A percentile compares a stretch with the other conserved stretches of the same genome.
phyloP scores from a whole-genome alignment of 2,329 filamentous ascomycete species.

The Trichoderma breve region DNA sequence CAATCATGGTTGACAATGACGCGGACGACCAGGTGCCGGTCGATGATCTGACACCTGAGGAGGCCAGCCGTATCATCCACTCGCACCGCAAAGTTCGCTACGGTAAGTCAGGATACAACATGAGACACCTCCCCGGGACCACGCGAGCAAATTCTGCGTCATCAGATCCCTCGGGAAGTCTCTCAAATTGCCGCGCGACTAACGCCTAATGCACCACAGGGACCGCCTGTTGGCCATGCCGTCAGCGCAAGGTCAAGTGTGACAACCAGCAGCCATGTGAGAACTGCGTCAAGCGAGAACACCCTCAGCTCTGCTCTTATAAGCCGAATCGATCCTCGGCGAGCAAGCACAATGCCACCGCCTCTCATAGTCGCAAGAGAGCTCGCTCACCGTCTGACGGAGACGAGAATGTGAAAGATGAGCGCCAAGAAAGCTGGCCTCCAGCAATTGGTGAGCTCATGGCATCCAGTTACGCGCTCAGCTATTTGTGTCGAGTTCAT shows the following conservation, averaged over 20 bases:
- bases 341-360: conserved; percentile 34
- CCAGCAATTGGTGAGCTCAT: conserved; percentile 39
- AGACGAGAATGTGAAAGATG: conserved; percentile 35
- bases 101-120: conserved; percentile 42
- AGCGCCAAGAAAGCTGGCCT: conserved; percentile 44
- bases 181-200: not conserved
- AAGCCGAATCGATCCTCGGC: conserved; percentile 55
- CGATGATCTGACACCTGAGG: conserved; percentile 61
- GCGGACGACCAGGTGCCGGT: conserved; percentile 45
- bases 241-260: conserved; percentile 67
- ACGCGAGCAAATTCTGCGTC: not conserved
- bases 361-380: conserved; percentile 35
- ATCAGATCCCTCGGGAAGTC: not conserved
- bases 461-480: not conserved
- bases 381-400: conserved; percentile 34
- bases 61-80: conserved; percentile 67
- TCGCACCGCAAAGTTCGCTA: conserved; percentile 68
- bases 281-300: conserved; percentile 65
- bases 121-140: not conserved
- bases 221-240: conserved; percentile 65
- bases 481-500: not conserved
- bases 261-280: conserved; percentile 68
- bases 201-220: conserved; percentile 37
- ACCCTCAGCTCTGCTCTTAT: conserved; percentile 64
- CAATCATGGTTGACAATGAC: conserved; percentile 45